Conservation (phyloP, 1,284 basidiomycete species). For the Tylopilus orsonianus region DNA sequence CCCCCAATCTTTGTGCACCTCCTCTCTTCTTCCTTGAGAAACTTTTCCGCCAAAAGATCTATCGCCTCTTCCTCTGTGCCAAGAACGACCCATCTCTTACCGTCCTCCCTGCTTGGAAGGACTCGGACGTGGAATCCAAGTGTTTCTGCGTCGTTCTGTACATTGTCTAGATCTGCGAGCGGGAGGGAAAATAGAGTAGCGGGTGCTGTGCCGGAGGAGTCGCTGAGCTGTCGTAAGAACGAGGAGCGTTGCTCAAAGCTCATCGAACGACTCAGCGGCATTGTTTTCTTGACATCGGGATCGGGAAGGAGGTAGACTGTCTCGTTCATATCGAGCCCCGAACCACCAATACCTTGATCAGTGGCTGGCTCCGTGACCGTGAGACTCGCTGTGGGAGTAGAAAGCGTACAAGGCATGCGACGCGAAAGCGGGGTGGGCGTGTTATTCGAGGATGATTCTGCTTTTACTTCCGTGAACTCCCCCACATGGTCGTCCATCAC, state of each 20-base stretch:
- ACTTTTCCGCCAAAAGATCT: slow-evolving; percentile 31
- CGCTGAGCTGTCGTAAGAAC: slow-evolving; percentile 47
- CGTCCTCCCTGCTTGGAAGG: slow-evolving; percentile 33
- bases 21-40: slow-evolving; percentile 37
- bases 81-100: slow-evolving; percentile 45
- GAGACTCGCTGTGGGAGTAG: slow-evolving; percentile 46
- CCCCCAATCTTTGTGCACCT: slow-evolving; percentile 20
- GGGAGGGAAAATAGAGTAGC: slow-evolving; percentile 50
- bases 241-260: slow-evolving; percentile 48
- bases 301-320: slow-evolving; percentile 29
- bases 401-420: slow-evolving; percentile 54
- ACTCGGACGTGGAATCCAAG: slow-evolving; percentile 44
- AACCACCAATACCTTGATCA: slow-evolving; percentile 21
- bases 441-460: not conserved
- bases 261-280: slow-evolving; percentile 46
- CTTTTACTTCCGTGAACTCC: slow-evolving; percentile 3
- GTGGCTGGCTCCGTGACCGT: slow-evolving; percentile 26
- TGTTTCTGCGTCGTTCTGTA: slow-evolving; percentile 41
- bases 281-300: slow-evolving; percentile 9
- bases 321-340: slow-evolving; percentile 25
- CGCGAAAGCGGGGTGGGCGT: slow-evolving; percentile 20
- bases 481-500: not conserved
- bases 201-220: slow-evolving; percentile 37
- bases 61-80: slow-evolving; percentile 46
- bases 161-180: slow-evolving; percentile 40